A percentile compares a stretch with the other conserved stretches of the same genome.
Evolutionary conservation across 768 basidiomycete genomes (phyloP).

Genomic region (Austroboletus eburneus): DNA sequence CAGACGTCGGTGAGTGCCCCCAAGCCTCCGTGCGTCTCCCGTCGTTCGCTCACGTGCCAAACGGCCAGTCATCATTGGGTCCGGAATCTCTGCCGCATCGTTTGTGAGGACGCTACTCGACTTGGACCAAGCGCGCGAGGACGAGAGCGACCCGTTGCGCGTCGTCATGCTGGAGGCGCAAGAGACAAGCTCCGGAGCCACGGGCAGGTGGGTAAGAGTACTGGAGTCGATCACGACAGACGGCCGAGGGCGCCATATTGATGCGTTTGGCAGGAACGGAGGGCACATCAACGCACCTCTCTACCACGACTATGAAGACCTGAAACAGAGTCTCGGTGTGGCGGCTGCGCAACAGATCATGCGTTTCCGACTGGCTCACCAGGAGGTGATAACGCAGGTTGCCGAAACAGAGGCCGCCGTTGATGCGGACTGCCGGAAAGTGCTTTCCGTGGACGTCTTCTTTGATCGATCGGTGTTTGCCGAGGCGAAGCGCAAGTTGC

Average conservation of each 20-base stretch:
- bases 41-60: no score
- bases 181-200: slow-evolving; percentile 52
- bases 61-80: slow-evolving; percentile 47
- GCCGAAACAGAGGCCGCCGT: slow-evolving; percentile 27
- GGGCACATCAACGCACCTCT: slow-evolving; percentile 49
- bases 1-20: slow-evolving; percentile 46
- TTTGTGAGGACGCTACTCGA: slow-evolving; percentile 38
- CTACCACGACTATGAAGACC: slow-evolving; percentile 41
- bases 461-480: slow-evolving; percentile 30
- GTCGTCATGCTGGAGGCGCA: slow-evolving; percentile 62
- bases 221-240: neutral
- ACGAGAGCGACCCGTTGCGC: slow-evolving; percentile 17
- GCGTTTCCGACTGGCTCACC: slow-evolving; percentile 38
- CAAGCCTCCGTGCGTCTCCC: no score
- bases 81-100: slow-evolving; percentile 48
- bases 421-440: slow-evolving; percentile 29
- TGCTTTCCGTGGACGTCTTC: slow-evolving; percentile 33
- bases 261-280: slow-evolving; percentile 37
- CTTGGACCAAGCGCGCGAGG: slow-evolving; percentile 20
- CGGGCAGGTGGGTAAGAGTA: slow-evolving; percentile 38
- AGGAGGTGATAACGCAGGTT: slow-evolving; percentile 28
- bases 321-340: slow-evolving; percentile 37
- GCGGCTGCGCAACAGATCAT: slow-evolving; percentile 37
- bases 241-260: neutral
- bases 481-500: slow-evolving; percentile 41